phyloP scores from a whole-genome alignment of 306 rosid genomes.

The Castanea crenata region DNA sequence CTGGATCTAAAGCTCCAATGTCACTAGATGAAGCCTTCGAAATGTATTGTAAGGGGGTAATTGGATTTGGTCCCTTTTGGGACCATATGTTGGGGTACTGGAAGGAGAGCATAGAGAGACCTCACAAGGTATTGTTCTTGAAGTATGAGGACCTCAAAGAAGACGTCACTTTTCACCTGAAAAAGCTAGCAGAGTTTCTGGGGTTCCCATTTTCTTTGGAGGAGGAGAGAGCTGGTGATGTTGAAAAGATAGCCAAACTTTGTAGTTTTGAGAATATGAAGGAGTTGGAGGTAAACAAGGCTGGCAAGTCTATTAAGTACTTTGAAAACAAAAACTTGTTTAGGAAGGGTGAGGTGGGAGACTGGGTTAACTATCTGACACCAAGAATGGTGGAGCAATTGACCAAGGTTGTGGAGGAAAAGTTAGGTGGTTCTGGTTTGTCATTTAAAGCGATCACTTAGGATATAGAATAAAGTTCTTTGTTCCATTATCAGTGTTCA shows the following conservation, averaged over 20 bases:
- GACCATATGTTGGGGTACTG: slow-evolving; percentile 52
- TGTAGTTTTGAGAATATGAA: slow-evolving; percentile 54
- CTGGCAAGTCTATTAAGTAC: slow-evolving; percentile 20
- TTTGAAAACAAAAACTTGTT: slow-evolving; percentile 44
- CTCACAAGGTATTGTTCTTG: slow-evolving; percentile 49
- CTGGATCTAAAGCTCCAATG: neutral
- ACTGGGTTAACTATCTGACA: slow-evolving; percentile 50
- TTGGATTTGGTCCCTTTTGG: slow-evolving; percentile 52
- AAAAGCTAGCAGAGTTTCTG: slow-evolving; percentile 40
- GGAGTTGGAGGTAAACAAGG: slow-evolving; percentile 41
- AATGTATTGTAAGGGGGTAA: slow-evolving; percentile 40
- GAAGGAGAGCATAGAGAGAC: slow-evolving; percentile 45
- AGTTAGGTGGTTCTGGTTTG: neutral
- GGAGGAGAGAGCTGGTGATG: slow-evolving; percentile 40
- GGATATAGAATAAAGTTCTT: no score
- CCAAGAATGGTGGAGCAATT: slow-evolving; percentile 42
- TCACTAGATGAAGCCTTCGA: slow-evolving; percentile 45
- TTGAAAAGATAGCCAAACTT: slow-evolving; percentile 37
- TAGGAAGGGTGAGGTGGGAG: slow-evolving; percentile 59
- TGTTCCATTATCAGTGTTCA: no score
- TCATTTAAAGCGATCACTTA: no score
- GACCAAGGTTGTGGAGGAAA: slow-evolving; percentile 39
- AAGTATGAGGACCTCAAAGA: slow-evolving; percentile 53
- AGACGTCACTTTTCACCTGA: slow-evolving; percentile 21
- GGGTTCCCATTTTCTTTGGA: slow-evolving; percentile 34